Base-by-base conservation (phyloP, 2,329 filamentous ascomycete species). In the Hypocrella siamensis region DNA sequence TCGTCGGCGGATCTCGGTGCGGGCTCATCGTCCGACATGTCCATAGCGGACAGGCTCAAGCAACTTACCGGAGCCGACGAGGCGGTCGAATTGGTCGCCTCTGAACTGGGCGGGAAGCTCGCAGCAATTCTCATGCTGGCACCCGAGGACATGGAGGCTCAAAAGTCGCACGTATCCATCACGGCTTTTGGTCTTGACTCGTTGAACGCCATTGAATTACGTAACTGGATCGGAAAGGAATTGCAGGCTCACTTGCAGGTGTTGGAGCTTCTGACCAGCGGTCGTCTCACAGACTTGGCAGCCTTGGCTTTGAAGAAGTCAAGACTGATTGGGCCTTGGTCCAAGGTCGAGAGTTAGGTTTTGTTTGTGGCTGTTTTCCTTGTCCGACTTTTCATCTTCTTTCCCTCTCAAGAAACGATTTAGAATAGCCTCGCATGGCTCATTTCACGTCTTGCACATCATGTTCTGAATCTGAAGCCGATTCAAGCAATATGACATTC, bases 201-300 rank as follows among this genome's bases (percentile, higher is more conserved):
- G 4, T 53, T 67, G 4, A 57, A 63, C 12, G 61, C 61, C 1
- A 62, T 65, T 30, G 61, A 65, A 47, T 52, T 65, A 32, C 58
- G 63, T 15, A 65, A 65, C 46, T 66, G 60, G 51, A 60, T 66
- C 32, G 60, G 58, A 11, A 56, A 60, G 35, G 60, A 63, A 45
- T 33, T 47, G 7, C 53, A 19, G 54, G 38, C 38, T 3, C 43
- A 62, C 33, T 41, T 70, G 42, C 65, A 71, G 46, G 65, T 72
- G 0, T 45, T 72, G 36, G 67, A 73, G 43, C 45, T 72, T 36
- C 47, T 71, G 24, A 64, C 59, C 8, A 67, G 63, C 41, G 65
- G 65, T 3, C 61, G 56, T 12, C 28, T 48, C 26, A 30, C 30
- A 3, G 44, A 46, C 31, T 28, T 48, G 33, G 39, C 43, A 11